Evolutionary conservation across 2,329 filamentous ascomycete genomes (phyloP), one percentile per base, ranked within the genome.

Genomic region (Waltergamsia citrina): DNA sequence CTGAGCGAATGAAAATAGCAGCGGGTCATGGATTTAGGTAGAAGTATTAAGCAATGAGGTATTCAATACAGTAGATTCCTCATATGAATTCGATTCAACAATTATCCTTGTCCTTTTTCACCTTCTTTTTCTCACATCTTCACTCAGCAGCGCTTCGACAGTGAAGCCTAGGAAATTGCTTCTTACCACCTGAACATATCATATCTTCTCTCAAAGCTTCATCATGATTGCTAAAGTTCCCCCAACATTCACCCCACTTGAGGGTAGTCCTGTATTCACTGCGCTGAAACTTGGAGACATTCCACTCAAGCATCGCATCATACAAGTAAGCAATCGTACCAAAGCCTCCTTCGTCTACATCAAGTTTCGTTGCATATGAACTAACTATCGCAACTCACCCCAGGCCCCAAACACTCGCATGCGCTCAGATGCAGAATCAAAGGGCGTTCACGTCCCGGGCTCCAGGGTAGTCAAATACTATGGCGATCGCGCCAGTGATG

Each of bases 281-380:
- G 49, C 56, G 7, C 30, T 60, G 24, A 52, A 51, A 35, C 30
- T 62, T 26, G 59, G 59, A 17, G 43, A 47, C 12, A 35, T 49
- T 19, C 41, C 39, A 7, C 45, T 62, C 18, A 43, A 50, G 21
- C 59, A 62, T 38, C 54, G 59, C 18, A 48, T 61, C 17, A 50
- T 57, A 8, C 52, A 57, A 47, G 56, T 52, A 22, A 34, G 18
- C n/a, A 15, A n/a, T 12, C 24, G 14, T 34, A 7, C n/a, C 17
- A 28, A 9, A 10, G 3, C 5, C 7, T 18, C 9, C 11, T 6
- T 23, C 11, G 5, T 15, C 17, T 31, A n/a, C 12, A 8, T 3
- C 14, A 31, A 9, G 3, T 15, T n/a, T 11, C 26, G 18, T 9
- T 12, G 16, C 7, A 22, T 17, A n/a, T n/a, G 23, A 7, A 4